These are phyloP conservation scores for Halenospora varia DNA, from an alignment of 495 filamentous ascomycete species.

Conservation along the genomic window DNA sequence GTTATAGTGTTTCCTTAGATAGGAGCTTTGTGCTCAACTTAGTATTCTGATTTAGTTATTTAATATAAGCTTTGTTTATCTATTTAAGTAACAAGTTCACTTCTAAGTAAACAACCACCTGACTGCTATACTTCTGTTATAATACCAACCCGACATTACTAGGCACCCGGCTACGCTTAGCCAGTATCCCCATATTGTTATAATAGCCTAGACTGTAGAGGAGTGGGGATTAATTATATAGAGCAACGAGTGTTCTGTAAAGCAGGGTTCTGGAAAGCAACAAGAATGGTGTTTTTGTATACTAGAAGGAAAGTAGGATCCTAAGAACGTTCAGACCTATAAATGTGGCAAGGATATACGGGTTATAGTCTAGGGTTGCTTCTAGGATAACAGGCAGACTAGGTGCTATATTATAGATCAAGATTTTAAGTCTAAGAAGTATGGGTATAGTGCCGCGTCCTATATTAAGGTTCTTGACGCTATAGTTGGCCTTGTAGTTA, in stretches of 20 bases:
- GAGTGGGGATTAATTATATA: background rate
- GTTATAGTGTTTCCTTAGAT: too few relatives aligned
- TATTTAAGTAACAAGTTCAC: too few relatives aligned
- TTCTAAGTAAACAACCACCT: too few relatives aligned
- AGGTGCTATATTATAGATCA: background rate
- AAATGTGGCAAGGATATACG: background rate
- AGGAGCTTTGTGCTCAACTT: too few relatives aligned
- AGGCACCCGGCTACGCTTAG: too few relatives aligned
- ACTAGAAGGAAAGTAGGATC: background rate
- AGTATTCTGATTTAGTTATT: too few relatives aligned
- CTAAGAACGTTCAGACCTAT: background rate
- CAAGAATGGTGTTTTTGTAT: background rate
- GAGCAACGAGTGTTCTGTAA: background rate
- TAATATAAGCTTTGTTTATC: too few relatives aligned
- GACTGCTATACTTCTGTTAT: too few relatives aligned
- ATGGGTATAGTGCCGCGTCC: background rate
- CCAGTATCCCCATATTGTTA: too few relatives aligned
- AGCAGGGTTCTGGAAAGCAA: background rate
- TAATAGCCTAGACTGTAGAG: background rate
- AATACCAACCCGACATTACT: too few relatives aligned
- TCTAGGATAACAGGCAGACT: background rate
- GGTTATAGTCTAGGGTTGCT: background rate
- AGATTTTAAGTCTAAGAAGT: conserved; percentile 5
- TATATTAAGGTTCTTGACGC: conserved; percentile 1
- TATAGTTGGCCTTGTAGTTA: background rate